Evolutionary conservation across 2,329 filamentous ascomycete species (phyloP).

Genomic region (Domatiomyces globalis): DNA sequence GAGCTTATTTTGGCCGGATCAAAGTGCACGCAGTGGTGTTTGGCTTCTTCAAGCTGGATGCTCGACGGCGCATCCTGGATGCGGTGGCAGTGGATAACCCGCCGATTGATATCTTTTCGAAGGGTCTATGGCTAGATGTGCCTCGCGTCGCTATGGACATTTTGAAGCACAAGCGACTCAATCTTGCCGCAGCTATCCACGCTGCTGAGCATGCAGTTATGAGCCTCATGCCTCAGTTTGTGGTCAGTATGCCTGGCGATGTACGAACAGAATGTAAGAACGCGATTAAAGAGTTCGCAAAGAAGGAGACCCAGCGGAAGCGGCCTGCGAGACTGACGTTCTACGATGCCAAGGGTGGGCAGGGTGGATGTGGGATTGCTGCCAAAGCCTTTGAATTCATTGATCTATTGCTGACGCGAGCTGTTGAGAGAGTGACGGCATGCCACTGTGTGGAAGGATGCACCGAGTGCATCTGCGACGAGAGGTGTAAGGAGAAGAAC

Average conservation of each 20-base stretch:
- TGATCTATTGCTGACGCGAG: constrained; percentile 61
- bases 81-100: constrained; percentile 88
- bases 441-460: constrained; percentile 73
- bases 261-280: constrained; percentile 91
- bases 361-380: constrained; percentile 69
- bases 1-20: constrained; percentile 75
- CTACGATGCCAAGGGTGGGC: constrained; percentile 86
- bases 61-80: constrained; percentile 69
- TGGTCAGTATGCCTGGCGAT: constrained; percentile 78
- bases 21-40: constrained; percentile 80
- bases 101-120: constrained; percentile 68
- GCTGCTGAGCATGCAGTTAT: constrained; percentile 87
- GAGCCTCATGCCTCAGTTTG: constrained; percentile 75
- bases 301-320: constrained; percentile 46
- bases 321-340: constrained; percentile 80
- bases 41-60: constrained; percentile 95
- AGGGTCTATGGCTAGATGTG: constrained; percentile 93
- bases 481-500: constrained; percentile 72
- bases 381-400: constrained; percentile 91
- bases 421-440: constrained; percentile 57
- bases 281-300: constrained; percentile 72
- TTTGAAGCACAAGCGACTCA: constrained; percentile 55
- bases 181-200: constrained; percentile 81
- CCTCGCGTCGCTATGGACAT: constrained; percentile 67
- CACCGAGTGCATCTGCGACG: constrained; percentile 76